Conservation (phyloP, 2,329 filamentous ascomycete genomes). For the Clonostachys solani region DNA sequence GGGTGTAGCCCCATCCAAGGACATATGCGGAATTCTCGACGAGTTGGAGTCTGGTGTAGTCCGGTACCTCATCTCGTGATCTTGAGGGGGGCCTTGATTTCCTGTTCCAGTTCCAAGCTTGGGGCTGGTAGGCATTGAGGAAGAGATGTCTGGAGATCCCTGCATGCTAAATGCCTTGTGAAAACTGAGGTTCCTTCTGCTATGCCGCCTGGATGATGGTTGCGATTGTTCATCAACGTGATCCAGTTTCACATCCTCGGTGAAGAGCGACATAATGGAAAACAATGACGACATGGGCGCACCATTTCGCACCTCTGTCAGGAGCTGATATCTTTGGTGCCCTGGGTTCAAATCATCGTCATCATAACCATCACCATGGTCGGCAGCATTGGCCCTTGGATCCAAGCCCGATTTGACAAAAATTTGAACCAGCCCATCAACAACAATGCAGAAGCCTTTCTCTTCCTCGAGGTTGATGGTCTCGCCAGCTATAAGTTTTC, state of each 20-base stretch:
- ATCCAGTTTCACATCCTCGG: constrained; percentile 83
- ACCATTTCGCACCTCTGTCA: constrained; percentile 96
- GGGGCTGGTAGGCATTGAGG: constrained; percentile 33
- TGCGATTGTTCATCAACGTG: constrained; percentile 50
- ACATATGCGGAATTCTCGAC: constrained; percentile 69
- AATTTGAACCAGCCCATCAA: constrained; percentile 94
- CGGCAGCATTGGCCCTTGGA: constrained; percentile 25
- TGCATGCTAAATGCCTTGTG: constrained; percentile 6
- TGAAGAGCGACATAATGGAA: constrained; percentile 94
- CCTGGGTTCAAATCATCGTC: constrained; percentile 66
- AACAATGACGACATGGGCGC: constrained; percentile 98
- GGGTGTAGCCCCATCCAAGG: constrained; percentile 50
- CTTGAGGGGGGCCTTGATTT: neutral
- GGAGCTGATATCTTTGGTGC: constrained; percentile 84
- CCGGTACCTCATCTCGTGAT: neutral
- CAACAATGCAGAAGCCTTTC: constrained; percentile 95
- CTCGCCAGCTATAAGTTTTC: constrained; percentile 93
- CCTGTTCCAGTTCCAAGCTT: constrained; percentile 20
- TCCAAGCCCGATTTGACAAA: constrained; percentile 86
- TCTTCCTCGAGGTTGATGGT: constrained; percentile 95
- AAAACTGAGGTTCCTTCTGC: constrained; percentile 18
- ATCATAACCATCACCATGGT: constrained; percentile 24
- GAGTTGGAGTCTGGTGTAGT: neutral
- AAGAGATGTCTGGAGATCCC: constrained; percentile 1
- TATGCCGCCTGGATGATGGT: constrained; percentile 14